Conservation (phyloP, 2,329 filamentous ascomycete species). For the Cladosporium sphaerospermum region DNA sequence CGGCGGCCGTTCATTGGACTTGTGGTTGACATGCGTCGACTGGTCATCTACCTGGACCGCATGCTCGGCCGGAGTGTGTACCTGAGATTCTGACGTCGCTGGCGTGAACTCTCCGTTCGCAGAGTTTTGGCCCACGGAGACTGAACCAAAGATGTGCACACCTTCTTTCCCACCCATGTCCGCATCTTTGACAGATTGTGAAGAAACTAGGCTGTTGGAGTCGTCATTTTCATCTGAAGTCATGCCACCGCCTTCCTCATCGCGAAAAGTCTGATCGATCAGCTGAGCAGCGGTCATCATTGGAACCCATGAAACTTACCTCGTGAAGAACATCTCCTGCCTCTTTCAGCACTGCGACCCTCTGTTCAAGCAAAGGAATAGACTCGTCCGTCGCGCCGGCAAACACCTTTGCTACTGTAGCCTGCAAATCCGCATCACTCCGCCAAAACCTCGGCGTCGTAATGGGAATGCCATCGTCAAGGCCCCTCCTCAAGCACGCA, state of each 20-base stretch:
- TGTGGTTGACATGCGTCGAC: not conserved
- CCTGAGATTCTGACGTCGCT: not conserved
- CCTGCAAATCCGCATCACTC: conserved; percentile 40
- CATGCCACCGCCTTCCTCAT: not conserved
- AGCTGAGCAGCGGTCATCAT: not conserved
- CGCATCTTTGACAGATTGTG: not conserved
- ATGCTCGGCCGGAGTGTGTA: not conserved
- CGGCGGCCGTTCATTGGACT: not conserved
- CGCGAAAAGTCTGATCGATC: not conserved
- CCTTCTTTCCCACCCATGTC: not conserved
- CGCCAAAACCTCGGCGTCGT: conserved; percentile 82
- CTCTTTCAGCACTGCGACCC: conserved; percentile 17
- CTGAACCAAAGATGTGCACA: not conserved
- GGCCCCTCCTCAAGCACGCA: conserved; percentile 74
- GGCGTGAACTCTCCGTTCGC: not conserved
- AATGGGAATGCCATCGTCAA: conserved; percentile 88
- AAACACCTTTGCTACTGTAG: conserved; percentile 70
- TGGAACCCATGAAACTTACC: not conserved
- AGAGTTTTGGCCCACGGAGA: too few relatives aligned
- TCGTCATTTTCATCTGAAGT: too few relatives aligned
- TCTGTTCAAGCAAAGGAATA: conserved; percentile 61
- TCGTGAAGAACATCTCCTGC: conserved; percentile 70
- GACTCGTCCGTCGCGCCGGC: conserved; percentile 78
- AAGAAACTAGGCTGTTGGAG: too few relatives aligned
- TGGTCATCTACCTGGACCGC: not conserved